phyloP scores from a whole-genome alignment of 2,329 filamentous ascomycete genomes.

The Salinomyces thailandicus region DNA sequence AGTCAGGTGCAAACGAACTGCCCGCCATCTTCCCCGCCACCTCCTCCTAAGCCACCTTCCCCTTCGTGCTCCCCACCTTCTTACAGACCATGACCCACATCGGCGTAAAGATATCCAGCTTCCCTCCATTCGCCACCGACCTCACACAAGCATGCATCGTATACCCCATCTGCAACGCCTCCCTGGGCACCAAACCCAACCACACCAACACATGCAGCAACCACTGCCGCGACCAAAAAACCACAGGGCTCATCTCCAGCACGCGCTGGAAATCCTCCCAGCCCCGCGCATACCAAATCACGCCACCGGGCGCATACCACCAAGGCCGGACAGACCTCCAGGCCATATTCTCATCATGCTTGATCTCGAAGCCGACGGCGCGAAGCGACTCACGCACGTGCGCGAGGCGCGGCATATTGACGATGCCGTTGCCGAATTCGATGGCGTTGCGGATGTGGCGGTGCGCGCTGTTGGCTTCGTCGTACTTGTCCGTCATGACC shows the following conservation, averaged over 20 bases:
- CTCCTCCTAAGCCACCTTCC: neutral
- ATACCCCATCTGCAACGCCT: neutral
- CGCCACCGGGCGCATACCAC: slow-evolving; percentile 1
- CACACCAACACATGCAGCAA: neutral
- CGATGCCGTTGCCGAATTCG: slow-evolving; percentile 22
- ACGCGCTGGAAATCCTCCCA: neutral
- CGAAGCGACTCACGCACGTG: slow-evolving; percentile 15
- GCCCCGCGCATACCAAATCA: neutral
- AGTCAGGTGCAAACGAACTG: no score
- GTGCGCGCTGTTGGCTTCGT: slow-evolving; percentile 16
- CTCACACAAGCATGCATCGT: neutral
- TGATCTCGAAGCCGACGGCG: slow-evolving; percentile 18
- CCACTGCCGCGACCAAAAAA: neutral
- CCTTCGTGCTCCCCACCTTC: neutral
- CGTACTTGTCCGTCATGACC: slow-evolving; percentile 23
- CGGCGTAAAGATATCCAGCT: slow-evolving; percentile 1
- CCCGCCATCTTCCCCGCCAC: neutral
- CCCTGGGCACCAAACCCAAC: neutral
- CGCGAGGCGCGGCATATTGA: slow-evolving; percentile 15
- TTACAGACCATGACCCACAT: slow-evolving; percentile 1
- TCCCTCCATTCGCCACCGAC: neutral
- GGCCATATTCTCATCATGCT: slow-evolving; percentile 21
- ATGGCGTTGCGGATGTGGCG: slow-evolving; percentile 18
- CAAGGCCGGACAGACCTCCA: no score
- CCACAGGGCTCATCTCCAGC: neutral